Conservation (phyloP, 371 early-diverging fungal species). For the Syncephalastrum contaminatum region DNA sequence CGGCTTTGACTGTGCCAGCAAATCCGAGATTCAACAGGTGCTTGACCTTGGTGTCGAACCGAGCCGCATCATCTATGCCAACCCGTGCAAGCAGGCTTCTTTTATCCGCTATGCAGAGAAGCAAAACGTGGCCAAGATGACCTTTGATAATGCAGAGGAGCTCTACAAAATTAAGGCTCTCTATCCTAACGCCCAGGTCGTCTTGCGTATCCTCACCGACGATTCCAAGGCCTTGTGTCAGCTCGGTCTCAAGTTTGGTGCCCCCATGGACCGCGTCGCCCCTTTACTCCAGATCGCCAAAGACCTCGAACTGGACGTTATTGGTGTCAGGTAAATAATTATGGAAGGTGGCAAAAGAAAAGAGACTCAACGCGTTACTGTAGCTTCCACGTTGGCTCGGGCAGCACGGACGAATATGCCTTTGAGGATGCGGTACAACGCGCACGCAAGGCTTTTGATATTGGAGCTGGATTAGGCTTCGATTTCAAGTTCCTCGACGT, state of each 20-base stretch:
- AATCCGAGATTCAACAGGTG: constrained; percentile 84
- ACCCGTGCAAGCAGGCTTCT: constrained; percentile 97
- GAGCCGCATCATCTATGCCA: constrained; percentile 91
- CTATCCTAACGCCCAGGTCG: constrained; percentile 82
- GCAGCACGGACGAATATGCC: constrained; percentile 88
- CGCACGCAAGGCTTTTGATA: constrained; percentile 87
- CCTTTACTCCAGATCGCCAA: constrained; percentile 73
- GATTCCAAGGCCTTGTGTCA: constrained; percentile 92
- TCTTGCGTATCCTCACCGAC: constrained; percentile 93
- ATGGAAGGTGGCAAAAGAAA: not conserved
- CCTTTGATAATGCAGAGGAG: constrained; percentile 98
- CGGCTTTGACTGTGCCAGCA: constrained; percentile 94
- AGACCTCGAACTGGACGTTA: constrained; percentile 80
- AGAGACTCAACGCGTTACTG: not conserved
- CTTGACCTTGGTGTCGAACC: constrained; percentile 79
- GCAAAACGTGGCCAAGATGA: constrained; percentile 86
- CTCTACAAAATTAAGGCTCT: constrained; percentile 85
- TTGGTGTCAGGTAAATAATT: constrained; percentile 71
- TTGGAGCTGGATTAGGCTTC: constrained; percentile 75
- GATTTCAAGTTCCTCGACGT: constrained; percentile 85
- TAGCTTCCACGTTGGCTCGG: constrained; percentile 94
- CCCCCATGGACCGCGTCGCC: constrained; percentile 70
- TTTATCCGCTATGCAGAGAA: constrained; percentile 85
- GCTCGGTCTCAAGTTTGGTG: constrained; percentile 97
- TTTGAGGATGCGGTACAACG: constrained; percentile 88